Percentiles rank a stretch among this genome's conserved stretches.
phyloP scores from a whole-genome alignment of 495 filamentous ascomycete genomes.

The Darksidea phi region DNA sequence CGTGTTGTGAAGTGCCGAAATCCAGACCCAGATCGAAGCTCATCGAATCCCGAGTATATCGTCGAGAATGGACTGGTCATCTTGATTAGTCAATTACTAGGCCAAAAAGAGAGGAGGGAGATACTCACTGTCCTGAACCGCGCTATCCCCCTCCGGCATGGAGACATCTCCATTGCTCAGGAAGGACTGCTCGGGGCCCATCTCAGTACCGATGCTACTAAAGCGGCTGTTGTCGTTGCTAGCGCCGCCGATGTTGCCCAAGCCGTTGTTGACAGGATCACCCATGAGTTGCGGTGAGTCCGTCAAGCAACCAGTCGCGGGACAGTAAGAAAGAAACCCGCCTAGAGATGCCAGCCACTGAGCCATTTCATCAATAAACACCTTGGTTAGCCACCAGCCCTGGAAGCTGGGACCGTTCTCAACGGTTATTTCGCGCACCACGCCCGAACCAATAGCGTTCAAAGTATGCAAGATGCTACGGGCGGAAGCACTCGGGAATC shows the following conservation, averaged over 20 bases:
- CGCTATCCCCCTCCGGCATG: conserved; percentile 31
- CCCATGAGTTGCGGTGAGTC: conserved; percentile 25
- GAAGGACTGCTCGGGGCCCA: conserved; percentile 39
- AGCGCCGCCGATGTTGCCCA: conserved; percentile 27
- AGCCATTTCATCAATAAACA: conserved; percentile 95
- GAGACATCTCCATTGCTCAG: conserved; percentile 34
- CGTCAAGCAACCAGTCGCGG: conserved; percentile 18
- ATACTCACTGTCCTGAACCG: conserved; percentile 46
- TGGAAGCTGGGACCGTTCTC: conserved; percentile 81
- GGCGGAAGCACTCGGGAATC: conserved; percentile 69
- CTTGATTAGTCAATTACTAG: conserved; percentile 33
- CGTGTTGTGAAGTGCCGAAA: conserved; percentile 25
- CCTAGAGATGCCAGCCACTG: conserved; percentile 88
- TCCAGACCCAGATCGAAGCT: conserved; percentile 29
- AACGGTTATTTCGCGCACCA: conserved; percentile 78
- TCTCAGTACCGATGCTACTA: conserved; percentile 38
- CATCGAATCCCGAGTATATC: conserved; percentile 17
- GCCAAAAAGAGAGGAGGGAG: neutral
- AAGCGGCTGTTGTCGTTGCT: conserved; percentile 39
- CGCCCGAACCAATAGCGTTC: conserved; percentile 64
- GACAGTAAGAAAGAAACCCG: conserved; percentile 71
- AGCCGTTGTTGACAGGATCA: conserved; percentile 14
- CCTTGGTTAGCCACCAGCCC: conserved; percentile 97
- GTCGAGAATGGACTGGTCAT: conserved; percentile 24
- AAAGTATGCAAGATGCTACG: conserved; percentile 68